Evolutionary conservation across 2,329 filamentous ascomycete genomes (phyloP).

Genomic region (Fusarium cyanostomum): DNA sequence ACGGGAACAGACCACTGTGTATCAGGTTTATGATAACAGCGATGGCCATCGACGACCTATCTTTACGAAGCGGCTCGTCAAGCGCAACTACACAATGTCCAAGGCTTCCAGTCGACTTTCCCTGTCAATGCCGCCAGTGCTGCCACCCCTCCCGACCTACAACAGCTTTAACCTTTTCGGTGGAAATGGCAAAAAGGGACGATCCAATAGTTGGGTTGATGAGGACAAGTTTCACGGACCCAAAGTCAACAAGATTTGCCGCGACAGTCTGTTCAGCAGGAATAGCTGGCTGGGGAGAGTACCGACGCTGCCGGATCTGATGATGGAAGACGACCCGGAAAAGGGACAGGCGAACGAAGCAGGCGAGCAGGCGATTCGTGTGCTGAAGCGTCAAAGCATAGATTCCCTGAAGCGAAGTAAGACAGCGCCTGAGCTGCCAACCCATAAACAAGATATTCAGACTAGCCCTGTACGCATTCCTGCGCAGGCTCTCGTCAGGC

Average conservation of each 20-base stretch:
- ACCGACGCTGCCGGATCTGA: conserved; percentile 50
- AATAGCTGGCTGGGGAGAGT: conserved; percentile 48
- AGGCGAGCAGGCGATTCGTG: conserved; percentile 21
- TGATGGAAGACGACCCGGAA: conserved; percentile 41
- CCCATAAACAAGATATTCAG: conserved; percentile 20
- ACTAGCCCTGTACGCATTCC: conserved; percentile 23
- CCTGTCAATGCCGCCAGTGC: conserved; percentile 42
- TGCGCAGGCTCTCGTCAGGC: conserved; percentile 33
- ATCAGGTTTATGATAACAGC: conserved; percentile 41
- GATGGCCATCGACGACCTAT: conserved; percentile 25
- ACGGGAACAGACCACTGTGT: conserved; percentile 39
- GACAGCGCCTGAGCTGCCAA: conserved; percentile 33
- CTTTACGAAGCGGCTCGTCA: conserved; percentile 45
- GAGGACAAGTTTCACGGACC: conserved; percentile 62
- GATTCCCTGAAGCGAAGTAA: conserved; percentile 32
- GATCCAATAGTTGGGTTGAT: conserved; percentile 57
- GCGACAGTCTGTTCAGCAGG: conserved; percentile 44
- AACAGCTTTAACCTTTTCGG: conserved; percentile 43
- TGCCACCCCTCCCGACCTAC: conserved; percentile 49
- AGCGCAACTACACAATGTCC: conserved; percentile 42
- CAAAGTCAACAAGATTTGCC: conserved; percentile 46
- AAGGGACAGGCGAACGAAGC: conserved; percentile 26
- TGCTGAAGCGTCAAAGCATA: conserved; percentile 30
- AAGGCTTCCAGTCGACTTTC: conserved; percentile 46
- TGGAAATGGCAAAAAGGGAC: conserved; percentile 41